Conservation (phyloP, 2,329 filamentous ascomycete genomes). For the Cercospora beticola region DNA sequence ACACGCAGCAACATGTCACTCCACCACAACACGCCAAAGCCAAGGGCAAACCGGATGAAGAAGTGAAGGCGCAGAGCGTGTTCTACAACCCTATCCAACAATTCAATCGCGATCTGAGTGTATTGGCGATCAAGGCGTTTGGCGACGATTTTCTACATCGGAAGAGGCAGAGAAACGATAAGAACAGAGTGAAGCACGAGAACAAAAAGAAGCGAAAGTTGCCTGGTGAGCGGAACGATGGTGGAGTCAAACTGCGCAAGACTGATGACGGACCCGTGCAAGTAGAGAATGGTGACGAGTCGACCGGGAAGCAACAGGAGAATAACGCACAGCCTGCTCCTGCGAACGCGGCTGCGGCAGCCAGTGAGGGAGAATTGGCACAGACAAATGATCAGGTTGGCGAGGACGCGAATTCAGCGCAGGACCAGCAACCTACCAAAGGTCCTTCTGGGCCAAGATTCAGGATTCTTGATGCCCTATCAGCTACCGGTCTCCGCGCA, state of each 20-base stretch:
- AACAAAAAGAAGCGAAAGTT: conserved; percentile 38
- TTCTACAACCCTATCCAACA: conserved; percentile 99
- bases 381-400: neutral
- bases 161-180: conserved; percentile 35
- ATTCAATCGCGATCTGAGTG: conserved; percentile 94
- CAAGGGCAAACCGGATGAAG: conserved; percentile 44
- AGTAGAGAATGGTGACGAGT: neutral
- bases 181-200: conserved; percentile 32
- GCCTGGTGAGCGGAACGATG: conserved; percentile 29
- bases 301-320: neutral
- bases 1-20: conserved; percentile 50
- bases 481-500: conserved; percentile 87
- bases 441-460: conserved; percentile 52
- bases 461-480: conserved; percentile 90
- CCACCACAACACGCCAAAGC: conserved; percentile 43
- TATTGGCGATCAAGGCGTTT: conserved; percentile 87
- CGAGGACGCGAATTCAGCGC: neutral
- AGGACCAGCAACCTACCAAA: conserved; percentile 3
- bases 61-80: conserved; percentile 65
- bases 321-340: neutral
- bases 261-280: conserved; percentile 13
- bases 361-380: neutral
- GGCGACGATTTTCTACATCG: conserved; percentile 59
- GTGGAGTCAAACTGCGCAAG: conserved; percentile 19
- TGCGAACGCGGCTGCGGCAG: neutral